phyloP scores from a whole-genome alignment of 176 grass and related monocot species.

The Luzula sylvatica region DNA sequence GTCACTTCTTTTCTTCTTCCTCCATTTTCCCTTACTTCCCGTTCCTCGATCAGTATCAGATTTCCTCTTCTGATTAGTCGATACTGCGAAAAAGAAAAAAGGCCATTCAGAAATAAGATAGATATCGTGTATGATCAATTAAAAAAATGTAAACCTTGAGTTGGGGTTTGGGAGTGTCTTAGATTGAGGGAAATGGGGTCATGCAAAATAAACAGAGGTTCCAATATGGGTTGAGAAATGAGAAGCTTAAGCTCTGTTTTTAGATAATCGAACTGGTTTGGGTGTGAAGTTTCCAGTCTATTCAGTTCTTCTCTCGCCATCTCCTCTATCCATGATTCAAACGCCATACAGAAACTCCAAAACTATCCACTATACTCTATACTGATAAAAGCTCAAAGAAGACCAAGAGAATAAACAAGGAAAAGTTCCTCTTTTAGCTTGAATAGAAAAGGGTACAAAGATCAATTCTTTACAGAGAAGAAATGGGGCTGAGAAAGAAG shows the following conservation, averaged over 20 bases:
- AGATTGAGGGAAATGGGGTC: background rate
- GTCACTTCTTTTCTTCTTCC: slow-evolving; percentile 26
- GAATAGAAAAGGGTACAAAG: background rate
- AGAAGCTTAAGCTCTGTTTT: slow-evolving; percentile 67
- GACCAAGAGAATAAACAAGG: background rate
- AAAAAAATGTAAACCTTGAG: too few species aligned
- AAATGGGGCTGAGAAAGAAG: background rate
- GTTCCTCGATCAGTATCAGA: background rate
- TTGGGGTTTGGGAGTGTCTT: background rate
- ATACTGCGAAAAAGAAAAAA: slow-evolving; percentile 24
- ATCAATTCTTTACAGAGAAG: background rate
- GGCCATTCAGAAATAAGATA: too few species aligned
- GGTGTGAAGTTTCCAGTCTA: slow-evolving; percentile 60
- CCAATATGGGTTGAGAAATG: slow-evolving; percentile 36
- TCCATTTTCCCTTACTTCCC: slow-evolving; percentile 5
- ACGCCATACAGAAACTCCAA: background rate
- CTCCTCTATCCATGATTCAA: slow-evolving; percentile 47
- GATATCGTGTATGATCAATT: too few species aligned
- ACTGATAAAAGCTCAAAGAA: too few species aligned
- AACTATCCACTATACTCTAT: too few species aligned
- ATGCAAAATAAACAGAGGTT: slow-evolving; percentile 1
- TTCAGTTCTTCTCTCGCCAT: slow-evolving; percentile 60
- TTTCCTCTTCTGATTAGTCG: slow-evolving; percentile 60
- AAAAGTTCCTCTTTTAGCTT: background rate
- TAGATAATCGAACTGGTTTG: slow-evolving; percentile 51